Evolutionary conservation across 192 early-diverging fungal species (phyloP).

Genomic region (Helicostylum pulchrum): DNA sequence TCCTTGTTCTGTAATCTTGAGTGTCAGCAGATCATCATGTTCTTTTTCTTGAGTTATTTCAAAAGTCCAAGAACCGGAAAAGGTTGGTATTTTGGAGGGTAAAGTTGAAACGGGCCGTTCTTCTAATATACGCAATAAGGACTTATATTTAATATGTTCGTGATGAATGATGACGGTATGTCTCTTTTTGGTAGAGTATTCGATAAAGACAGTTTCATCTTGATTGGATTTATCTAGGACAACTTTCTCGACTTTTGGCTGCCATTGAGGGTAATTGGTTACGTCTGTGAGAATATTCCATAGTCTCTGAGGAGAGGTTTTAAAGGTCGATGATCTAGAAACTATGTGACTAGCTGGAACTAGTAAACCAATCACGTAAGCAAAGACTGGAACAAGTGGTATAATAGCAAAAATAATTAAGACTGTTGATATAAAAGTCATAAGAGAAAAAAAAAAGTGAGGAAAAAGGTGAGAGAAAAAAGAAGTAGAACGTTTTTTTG

Average conservation of each 20-base stretch:
- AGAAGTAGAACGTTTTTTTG: too few species aligned
- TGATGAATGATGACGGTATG: constrained; percentile 22
- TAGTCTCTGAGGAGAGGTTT: constrained; percentile 8
- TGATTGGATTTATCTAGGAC: background rate
- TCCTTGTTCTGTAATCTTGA: constrained; percentile 37
- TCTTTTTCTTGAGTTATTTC: constrained; percentile 1
- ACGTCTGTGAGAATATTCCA: constrained; percentile 29
- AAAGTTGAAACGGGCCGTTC: background rate
- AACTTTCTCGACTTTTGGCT: constrained; percentile 15
- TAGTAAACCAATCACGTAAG: constrained; percentile 25
- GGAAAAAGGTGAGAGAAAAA: too few species aligned
- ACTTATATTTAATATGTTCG: constrained; percentile 11
- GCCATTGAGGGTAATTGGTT: constrained; percentile 23
- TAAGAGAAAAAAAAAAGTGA: background rate
- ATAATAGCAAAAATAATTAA: constrained; percentile 13
- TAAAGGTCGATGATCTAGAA: constrained; percentile 7
- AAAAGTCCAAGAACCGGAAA: constrained; percentile 36
- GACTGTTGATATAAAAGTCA: too few species aligned
- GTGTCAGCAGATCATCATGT: background rate
- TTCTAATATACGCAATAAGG: constrained; percentile 22
- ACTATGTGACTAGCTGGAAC: constrained; percentile 27
- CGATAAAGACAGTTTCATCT: constrained; percentile 13
- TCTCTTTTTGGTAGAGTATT: constrained; percentile 22
- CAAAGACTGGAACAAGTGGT: constrained; percentile 23
- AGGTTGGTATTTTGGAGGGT: constrained; percentile 13